phyloP scores from a whole-genome alignment of 2,329 filamentous ascomycete species.

The Myriosclerotinia duriaeana region DNA sequence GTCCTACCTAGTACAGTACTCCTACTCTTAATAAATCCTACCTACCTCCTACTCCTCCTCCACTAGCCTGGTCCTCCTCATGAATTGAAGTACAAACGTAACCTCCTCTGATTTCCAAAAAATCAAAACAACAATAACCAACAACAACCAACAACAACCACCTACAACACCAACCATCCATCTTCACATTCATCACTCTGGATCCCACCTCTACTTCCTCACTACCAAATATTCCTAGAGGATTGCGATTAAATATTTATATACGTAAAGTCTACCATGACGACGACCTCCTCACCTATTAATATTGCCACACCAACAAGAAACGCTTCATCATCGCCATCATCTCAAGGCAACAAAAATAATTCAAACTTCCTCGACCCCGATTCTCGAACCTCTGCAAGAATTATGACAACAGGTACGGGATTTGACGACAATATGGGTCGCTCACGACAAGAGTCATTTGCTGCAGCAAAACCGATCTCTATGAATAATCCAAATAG shows the following conservation, averaged over 20 bases:
- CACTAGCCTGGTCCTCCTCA: neutral
- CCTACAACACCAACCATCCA: slow-evolving; percentile 1
- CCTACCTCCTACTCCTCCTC: too few species aligned
- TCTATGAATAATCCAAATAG: slow-evolving; percentile 64
- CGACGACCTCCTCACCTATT: slow-evolving; percentile 40
- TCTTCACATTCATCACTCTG: neutral
- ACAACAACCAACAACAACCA: neutral
- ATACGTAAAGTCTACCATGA: slow-evolving; percentile 34
- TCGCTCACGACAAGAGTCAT: slow-evolving; percentile 59
- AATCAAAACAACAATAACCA: neutral
- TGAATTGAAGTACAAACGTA: slow-evolving; percentile 1
- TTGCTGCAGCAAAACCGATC: slow-evolving; percentile 65
- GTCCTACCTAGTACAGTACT: too few species aligned
- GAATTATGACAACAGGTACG: slow-evolving; percentile 52
- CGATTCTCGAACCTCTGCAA: slow-evolving; percentile 47
- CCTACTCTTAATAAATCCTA: too few species aligned
- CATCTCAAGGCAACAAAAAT: slow-evolving; percentile 41
- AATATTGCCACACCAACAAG: slow-evolving; percentile 40
- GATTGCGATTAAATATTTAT: slow-evolving; percentile 1
- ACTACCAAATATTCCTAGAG: neutral
- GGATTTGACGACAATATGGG: slow-evolving; percentile 54
- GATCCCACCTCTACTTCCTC: neutral
- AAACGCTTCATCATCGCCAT: slow-evolving; percentile 42
- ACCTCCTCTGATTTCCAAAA: slow-evolving; percentile 8
- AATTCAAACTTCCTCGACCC: slow-evolving; percentile 34